phyloP scores from a whole-genome alignment of 805 yeast species.

The Lachancea sp. region DNA sequence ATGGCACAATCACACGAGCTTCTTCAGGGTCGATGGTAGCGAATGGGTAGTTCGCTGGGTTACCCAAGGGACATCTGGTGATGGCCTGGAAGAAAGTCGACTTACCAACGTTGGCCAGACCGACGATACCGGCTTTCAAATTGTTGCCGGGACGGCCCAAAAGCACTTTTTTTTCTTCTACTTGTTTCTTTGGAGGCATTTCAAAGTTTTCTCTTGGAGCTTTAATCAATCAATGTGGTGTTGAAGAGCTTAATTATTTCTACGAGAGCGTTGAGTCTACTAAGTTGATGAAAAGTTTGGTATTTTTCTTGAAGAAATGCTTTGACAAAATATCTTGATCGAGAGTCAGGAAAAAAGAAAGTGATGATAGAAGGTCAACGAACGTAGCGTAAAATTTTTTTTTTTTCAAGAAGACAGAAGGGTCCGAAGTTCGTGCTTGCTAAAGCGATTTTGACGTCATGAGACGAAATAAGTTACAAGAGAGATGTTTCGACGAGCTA shows the following conservation, averaged over 20 bases:
- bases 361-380: too few species aligned
- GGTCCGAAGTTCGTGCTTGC: not conserved
- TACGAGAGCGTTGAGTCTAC: too few species aligned
- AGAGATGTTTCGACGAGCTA: too few species aligned
- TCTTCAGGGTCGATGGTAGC: conserved; percentile 98
- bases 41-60: conserved; percentile 96
- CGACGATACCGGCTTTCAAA: conserved; percentile 83
- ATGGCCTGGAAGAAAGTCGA: conserved; percentile 97
- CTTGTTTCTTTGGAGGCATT: conserved; percentile 38
- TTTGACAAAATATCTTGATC: not conserved
- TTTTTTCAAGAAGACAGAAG: not conserved
- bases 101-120: conserved; percentile 91
- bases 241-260: too few species aligned
- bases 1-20: conserved; percentile 92
- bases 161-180: conserved; percentile 56
- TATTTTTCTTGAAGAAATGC: not conserved
- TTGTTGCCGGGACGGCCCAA: conserved; percentile 81
- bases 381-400: conserved; percentile 2
- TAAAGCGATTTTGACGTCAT: not conserved
- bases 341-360: not conserved
- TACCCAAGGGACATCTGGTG: conserved; percentile 87
- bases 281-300: not conserved
- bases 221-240: too few species aligned
- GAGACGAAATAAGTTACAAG: too few species aligned
- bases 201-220: not conserved